Percentiles rank a stretch among this genome's conserved stretches.
Evolutionary conservation across 169 alveolate genomes (phyloP).

Genomic region (Cyclospora cayetanensis): DNA sequence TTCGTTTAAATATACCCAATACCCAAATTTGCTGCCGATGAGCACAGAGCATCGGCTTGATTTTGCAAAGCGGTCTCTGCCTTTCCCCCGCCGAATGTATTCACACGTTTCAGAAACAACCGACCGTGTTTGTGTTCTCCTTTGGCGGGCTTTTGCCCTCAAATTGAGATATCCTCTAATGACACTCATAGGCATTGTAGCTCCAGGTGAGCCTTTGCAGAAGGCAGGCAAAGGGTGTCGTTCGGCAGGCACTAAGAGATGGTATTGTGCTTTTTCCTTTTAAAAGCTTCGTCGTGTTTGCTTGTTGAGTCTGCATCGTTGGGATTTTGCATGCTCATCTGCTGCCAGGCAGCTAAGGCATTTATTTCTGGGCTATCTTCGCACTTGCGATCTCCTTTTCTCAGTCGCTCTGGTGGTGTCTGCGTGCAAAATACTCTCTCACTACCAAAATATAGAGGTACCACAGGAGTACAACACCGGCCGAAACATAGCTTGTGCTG

Average conservation of each 20-base stretch:
- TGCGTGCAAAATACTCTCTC: constrained; percentile 45
- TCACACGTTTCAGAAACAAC: neutral
- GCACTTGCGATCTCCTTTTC: too few species aligned
- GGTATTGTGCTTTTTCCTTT: too few species aligned
- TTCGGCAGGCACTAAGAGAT: too few species aligned
- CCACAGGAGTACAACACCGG: too few species aligned
- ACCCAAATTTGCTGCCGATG: neutral
- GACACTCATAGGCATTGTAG: constrained; percentile 44
- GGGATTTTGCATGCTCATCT: too few species aligned
- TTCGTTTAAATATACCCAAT: constrained; percentile 2
- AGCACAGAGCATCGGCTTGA: neutral
- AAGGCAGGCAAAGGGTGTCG: too few species aligned
- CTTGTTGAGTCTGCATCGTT: too few species aligned
- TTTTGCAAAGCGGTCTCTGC: neutral
- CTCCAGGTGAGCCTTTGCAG: constrained; percentile 37
- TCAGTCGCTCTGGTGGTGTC: constrained; percentile 44
- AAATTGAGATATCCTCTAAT: constrained; percentile 6
- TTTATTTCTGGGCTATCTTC: too few species aligned
- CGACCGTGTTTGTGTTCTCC: constrained; percentile 39
- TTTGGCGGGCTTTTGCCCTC: constrained; percentile 50
- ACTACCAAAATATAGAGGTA: constrained; percentile 32
- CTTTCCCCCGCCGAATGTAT: neutral
- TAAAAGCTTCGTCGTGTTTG: too few species aligned
- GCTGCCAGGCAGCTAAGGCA: too few species aligned
- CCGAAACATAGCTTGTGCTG: too few species aligned